Percentiles rank a stretch among this genome's conserved stretches.
Conservation (phyloP, 2,329 filamentous ascomycete genomes). For the Sclerotiophoma versabilis region DNA sequence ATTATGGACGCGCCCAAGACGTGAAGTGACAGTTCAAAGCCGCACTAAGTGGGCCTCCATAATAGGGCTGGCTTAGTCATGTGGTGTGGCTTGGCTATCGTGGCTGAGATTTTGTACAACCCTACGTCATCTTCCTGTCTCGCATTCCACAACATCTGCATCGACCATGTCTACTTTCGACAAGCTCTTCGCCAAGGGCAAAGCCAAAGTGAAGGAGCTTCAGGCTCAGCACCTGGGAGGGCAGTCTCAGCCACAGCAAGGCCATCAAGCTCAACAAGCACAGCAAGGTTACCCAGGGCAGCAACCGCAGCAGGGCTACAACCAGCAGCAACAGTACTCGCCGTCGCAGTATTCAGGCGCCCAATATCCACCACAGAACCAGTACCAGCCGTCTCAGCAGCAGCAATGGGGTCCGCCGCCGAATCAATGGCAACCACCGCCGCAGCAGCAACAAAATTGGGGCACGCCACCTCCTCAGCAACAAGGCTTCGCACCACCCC, state of each 20-base stretch:
- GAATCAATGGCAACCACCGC: constrained; percentile 24
- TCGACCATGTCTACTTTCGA: constrained; percentile 41
- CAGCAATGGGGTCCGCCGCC: constrained; percentile 27
- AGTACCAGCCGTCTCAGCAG: constrained; percentile 30
- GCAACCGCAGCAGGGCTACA: constrained; percentile 23
- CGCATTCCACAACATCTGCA: constrained; percentile 10
- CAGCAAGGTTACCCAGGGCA: constrained; percentile 30
- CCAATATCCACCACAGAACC: constrained; percentile 30
- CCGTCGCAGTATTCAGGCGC: constrained; percentile 27
- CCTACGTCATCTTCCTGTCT: constrained; percentile 10
- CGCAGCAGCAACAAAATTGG: constrained; percentile 33
- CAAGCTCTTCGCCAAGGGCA: constrained; percentile 47
- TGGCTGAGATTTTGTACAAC: constrained; percentile 1
- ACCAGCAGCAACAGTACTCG: constrained; percentile 22
- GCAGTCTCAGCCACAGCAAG: constrained; percentile 31
- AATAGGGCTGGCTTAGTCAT: constrained; percentile 8
- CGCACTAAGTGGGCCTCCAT: too few relatives aligned
- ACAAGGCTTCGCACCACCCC: constrained; percentile 17
- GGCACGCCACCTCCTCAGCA: constrained; percentile 31
- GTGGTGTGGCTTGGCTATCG: constrained; percentile 8
- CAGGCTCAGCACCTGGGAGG: constrained; percentile 29
- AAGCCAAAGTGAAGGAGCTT: constrained; percentile 47
- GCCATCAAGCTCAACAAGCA: constrained; percentile 27
- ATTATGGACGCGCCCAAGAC: too few relatives aligned
- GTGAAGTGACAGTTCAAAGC: too few relatives aligned